These are phyloP conservation scores for Amanita phalloides DNA, from an alignment of 768 basidiomycete genomes.

Conservation along the genomic window DNA sequence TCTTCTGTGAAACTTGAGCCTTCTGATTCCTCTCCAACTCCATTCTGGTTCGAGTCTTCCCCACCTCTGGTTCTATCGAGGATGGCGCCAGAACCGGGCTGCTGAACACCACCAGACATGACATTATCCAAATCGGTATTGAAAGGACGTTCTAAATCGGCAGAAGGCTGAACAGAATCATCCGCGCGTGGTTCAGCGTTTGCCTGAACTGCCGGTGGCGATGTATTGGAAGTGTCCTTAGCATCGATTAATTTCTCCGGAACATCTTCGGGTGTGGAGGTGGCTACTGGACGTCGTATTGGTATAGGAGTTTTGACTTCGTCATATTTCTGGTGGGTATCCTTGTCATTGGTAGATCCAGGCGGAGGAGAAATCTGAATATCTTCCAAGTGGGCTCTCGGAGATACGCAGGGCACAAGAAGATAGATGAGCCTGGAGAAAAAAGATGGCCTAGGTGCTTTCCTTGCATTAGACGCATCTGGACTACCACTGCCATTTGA, in stretches of 20 bases:
- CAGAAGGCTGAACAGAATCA: conserved; percentile 27
- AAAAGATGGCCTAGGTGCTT: conserved; percentile 36
- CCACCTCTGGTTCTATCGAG: conserved; percentile 30
- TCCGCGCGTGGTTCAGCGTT: conserved; percentile 9
- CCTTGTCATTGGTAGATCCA: conserved; percentile 2
- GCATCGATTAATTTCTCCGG: not conserved
- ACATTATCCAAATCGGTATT: conserved; percentile 77
- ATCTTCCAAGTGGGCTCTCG: conserved; percentile 34
- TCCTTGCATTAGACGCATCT: conserved; percentile 10
- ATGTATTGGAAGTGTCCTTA: not conserved
- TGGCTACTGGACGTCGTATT: not conserved
- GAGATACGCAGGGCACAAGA: conserved; percentile 58
- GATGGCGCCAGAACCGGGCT: conserved; percentile 71
- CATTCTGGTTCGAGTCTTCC: conserved; percentile 24
- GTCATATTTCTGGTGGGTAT: conserved; percentile 7
- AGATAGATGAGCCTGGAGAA: conserved; percentile 48
- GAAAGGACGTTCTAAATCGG: conserved; percentile 30
- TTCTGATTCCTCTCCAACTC: conserved; percentile 52
- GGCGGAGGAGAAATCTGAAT: conserved; percentile 19
- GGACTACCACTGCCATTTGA: conserved; percentile 11
- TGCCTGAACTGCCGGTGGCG: not conserved
- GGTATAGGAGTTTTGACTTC: conserved; percentile 5
- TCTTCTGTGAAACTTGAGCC: conserved; percentile 63
- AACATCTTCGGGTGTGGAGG: not conserved
- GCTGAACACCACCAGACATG: conserved; percentile 85